Evolutionary conservation across 164 flowering plant genomes (phyloP).

Genomic region (Tetracentron sinense): DNA sequence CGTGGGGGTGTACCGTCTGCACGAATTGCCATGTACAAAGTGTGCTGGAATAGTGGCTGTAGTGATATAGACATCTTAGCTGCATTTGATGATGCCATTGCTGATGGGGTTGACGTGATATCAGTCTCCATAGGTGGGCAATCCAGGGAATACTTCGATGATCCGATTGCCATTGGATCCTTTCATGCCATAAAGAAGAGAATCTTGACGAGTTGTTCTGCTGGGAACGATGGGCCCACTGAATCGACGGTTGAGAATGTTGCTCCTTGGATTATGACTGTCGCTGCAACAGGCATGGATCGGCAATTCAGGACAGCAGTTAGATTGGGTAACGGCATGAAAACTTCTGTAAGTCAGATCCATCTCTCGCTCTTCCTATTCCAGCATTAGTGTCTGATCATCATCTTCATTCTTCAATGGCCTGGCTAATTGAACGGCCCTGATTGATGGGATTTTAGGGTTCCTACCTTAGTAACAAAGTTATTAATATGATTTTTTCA

Average conservation of each 20-base stretch:
- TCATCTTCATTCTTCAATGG: no score
- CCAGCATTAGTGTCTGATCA: not conserved
- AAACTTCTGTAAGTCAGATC: slow-evolving; percentile 35
- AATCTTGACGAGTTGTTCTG: slow-evolving; percentile 41
- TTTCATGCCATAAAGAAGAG: slow-evolving; percentile 65
- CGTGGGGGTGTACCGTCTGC: slow-evolving; percentile 61
- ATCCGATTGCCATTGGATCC: slow-evolving; percentile 56
- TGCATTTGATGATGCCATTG: slow-evolving; percentile 62
- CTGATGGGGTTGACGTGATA: slow-evolving; percentile 61
- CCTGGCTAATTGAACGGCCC: not conserved
- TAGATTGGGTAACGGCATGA: slow-evolving; percentile 45
- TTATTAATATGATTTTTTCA: no score
- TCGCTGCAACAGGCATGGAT: slow-evolving; percentile 47
- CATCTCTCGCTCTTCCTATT: slow-evolving; percentile 5
- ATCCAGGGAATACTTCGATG: slow-evolving; percentile 16
- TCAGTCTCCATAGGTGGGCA: slow-evolving; percentile 54
- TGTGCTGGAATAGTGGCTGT: slow-evolving; percentile 50
- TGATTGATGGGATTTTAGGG: not conserved
- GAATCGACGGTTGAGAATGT: slow-evolving; percentile 33
- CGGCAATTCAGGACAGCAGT: slow-evolving; percentile 36
- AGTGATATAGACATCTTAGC: slow-evolving; percentile 47
- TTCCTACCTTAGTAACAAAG: no score
- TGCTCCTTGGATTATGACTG: slow-evolving; percentile 61
- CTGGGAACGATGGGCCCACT: slow-evolving; percentile 52
- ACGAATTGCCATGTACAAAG: slow-evolving; percentile 61